Base-by-base conservation (phyloP, 257 asterid species). In the Solanum pimpinellifolium region DNA sequence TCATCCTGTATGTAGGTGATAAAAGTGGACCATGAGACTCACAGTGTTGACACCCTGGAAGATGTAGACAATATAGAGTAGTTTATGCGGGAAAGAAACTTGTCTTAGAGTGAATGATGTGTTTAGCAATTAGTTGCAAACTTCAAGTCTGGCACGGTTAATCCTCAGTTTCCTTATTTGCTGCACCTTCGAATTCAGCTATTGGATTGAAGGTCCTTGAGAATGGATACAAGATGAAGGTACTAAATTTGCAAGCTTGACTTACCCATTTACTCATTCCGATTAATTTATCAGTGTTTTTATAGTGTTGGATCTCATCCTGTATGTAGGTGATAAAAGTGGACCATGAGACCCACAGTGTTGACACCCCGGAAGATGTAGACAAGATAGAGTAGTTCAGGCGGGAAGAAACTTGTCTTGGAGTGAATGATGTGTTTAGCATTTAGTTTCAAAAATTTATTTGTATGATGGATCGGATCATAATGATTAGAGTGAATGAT, bases 201-300 rank as follows among this genome's bases (percentile, higher is more conserved):
- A 90, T 60, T 10, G 33, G 42, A 11, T 91, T 95, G 84, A 97
- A 97, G 91, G 98, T 95, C 89, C 98, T 95, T 85, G 98, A 95
- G 91, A 94, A 95, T 88, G 99, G 98, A 88, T 95, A 94, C 93
- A 96, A 93, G 89, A 95, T 97, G 97, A 97, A 97, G 99, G 99
- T 97, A 85, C 87, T 41, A 5, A 12, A 14, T 56, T 0, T 47
- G 44, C 68, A 18, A 9, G 68, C 29, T 47, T 16, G 42, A 80
- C 66, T 47, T 3, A 12, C 13, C 9, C 12, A 7, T n/a, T 42
- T 41, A 27, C 68, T 29, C 2, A 25, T 46, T 27, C 25, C 4
- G 84, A 46, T 42, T 46, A 9, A 23, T 46, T 8, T 9, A 27
- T 78, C 16, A 47, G 27, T 8, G 9, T 46, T 16, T 27, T 15